Base-by-base conservation (phyloP, 202 grass and related monocot genomes). In the Brachypodium distachyon region DNA sequence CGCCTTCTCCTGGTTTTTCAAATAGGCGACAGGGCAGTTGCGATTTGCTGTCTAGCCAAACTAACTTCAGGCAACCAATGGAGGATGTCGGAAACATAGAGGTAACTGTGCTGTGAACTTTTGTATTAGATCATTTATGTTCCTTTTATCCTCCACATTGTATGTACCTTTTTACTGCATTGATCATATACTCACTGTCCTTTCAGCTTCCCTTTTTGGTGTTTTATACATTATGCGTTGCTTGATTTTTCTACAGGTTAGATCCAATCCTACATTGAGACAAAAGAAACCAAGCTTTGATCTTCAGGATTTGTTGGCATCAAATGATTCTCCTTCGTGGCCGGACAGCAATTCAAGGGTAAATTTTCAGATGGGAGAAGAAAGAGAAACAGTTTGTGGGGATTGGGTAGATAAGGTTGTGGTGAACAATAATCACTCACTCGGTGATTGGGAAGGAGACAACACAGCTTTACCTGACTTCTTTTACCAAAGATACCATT, bases 81-180 rank as follows among this genome's bases (percentile, higher is more conserved):
- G 96, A 99, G 51, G 89, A 96, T 66, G 96, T 99, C 22, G 92
- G 96, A 82, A 99, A 96, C 82, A 95, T 99, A 84, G 91, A 99
- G 92, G 96, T 99, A 96, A 73, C 27, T 31, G 76, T 65, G 43
- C n/a, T 37, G 0, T 55, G 23, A 77, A 81, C 7, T 39, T 77
- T 13, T 80, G 27, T 47, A 40, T 67, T 67, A 31, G 50, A 28
- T 68, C 42, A 85, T 82, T 4, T 34, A 80, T 55, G n/a, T 63
- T 76, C 23, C 2, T 3, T 60, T 62, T 46, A 28, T 37, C 49
- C 29, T 69, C 10, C 43, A 67, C 39, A 79, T 50, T 59, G 26
- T 81, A 44, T 28, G 41, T 72, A 59, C 60, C n/a, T n/a, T 61
- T 3, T 80, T 75, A 54, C 6, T 22, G 54, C 43, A 53, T 43